Evolutionary conservation across 164 flowering plant species (phyloP), one percentile per base, ranked within the genome.

Genomic region (Stephania yunnanensis): DNA sequence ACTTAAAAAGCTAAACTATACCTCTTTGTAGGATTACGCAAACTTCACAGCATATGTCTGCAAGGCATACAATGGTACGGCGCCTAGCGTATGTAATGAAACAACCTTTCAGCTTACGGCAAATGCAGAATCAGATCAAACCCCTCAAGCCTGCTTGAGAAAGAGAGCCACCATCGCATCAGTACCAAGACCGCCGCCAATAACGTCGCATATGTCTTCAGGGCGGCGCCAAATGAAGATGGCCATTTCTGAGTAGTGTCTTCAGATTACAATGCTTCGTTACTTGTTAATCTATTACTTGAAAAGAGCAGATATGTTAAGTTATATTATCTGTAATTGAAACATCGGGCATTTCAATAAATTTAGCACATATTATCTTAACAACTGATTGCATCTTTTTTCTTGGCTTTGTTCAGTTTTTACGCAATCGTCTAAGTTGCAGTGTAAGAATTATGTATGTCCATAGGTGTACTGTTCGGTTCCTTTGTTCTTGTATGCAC

Each of bases 31-130:
- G 99, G 96, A 95, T 75, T 93, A 88, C 58, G 86, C 83, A 42
- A 72, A 92, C 79, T 89, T 89, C 30, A 25, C 78, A 69, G 79
- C 82, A 76, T 88, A 85, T 73, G 76, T 95, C 73, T 95, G 99
- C 81, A 82, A 89, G 77, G 97, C 97, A 61, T 93, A 95, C 75
- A 88, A 85, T 73, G 97, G 99, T 17, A 71, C 74, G n/a, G 66
- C 70, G 46, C 93, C 88, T 19, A 68, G 78, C 2, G 89, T 85
- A 74, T 95, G 99, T 84, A 78, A 72, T 36, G 74, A 77, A 55
- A n/a, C 48, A 31, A 81, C 85, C 31, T 19, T 58, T 25, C 71
- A 72, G 20, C 63, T 72, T 36, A 75, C 55, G 31, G 36, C 79
- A 19, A 73, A 72, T 67, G 48, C 25, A 66, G 77, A 75, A 67